Conservation (phyloP, 805 yeast genomes). For the Hanseniaspora hatyaiensis region DNA sequence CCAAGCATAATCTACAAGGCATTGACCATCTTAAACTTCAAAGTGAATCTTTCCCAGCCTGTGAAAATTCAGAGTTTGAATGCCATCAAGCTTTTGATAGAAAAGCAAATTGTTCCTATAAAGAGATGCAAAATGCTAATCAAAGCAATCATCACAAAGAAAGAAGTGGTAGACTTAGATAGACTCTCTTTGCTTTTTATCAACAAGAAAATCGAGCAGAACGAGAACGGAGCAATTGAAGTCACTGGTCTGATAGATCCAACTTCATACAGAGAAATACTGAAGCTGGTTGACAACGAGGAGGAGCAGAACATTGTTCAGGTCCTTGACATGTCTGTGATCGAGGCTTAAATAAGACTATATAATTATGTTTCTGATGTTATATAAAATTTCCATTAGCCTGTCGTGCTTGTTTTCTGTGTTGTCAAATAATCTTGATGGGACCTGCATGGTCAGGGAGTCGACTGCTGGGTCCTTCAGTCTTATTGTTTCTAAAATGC, state of each 20-base stretch:
- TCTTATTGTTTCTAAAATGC: slow-evolving; percentile 1
- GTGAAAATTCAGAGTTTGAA: slow-evolving; percentile 87
- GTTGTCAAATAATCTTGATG: slow-evolving; percentile 22
- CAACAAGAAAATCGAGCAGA: slow-evolving; percentile 34
- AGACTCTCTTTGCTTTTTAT: slow-evolving; percentile 35
- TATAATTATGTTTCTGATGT: slow-evolving; percentile 15
- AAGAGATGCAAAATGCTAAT: slow-evolving; percentile 91
- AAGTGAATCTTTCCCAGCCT: slow-evolving; percentile 57
- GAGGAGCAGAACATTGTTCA: slow-evolving; percentile 54
- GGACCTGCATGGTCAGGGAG: slow-evolving; percentile 17
- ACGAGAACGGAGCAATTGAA: slow-evolving; percentile 41
- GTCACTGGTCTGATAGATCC: slow-evolving; percentile 65
- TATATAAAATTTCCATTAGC: slow-evolving; percentile 18
- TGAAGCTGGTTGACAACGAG: slow-evolving; percentile 45
- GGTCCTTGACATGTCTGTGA: slow-evolving; percentile 79
- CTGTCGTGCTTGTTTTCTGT: slow-evolving; percentile 18
- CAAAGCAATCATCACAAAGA: slow-evolving; percentile 45
- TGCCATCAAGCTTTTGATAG: slow-evolving; percentile 67
- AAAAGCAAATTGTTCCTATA: slow-evolving; percentile 77
- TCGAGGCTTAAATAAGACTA: slow-evolving; percentile 42
- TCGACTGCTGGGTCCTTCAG: neutral
- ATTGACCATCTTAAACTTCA: slow-evolving; percentile 63
- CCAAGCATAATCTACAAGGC: slow-evolving; percentile 90
- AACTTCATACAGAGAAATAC: slow-evolving; percentile 60
- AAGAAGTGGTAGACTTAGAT: slow-evolving; percentile 34